Evolutionary conservation across 2,329 filamentous ascomycete species (phyloP).

Genomic region (Geosmithia morbida): DNA sequence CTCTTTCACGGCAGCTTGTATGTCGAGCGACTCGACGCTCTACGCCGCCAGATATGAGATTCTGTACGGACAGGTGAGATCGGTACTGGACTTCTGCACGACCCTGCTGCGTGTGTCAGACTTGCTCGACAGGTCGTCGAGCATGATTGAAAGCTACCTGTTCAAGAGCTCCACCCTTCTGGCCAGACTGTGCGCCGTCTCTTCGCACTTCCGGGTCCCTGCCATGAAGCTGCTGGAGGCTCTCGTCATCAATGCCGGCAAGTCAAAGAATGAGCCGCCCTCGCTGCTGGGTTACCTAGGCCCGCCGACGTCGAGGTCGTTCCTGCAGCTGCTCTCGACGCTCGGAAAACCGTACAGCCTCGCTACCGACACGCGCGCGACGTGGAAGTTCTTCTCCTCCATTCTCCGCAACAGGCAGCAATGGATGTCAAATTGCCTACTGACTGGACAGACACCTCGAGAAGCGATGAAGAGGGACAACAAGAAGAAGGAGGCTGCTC

Average conservation of each 20-base stretch:
- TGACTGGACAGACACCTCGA: slow-evolving; percentile 76
- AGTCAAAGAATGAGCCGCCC: slow-evolving; percentile 60
- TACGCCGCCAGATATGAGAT: slow-evolving; percentile 39
- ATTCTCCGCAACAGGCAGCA: slow-evolving; percentile 85
- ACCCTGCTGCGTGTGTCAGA: slow-evolving; percentile 57
- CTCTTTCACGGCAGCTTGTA: slow-evolving; percentile 38
- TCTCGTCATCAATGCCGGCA: slow-evolving; percentile 56
- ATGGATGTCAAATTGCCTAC: slow-evolving; percentile 87
- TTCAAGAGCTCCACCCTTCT: slow-evolving; percentile 70
- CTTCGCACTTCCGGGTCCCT: slow-evolving; percentile 49
- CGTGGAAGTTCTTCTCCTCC: slow-evolving; percentile 77
- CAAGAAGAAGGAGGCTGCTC: slow-evolving; percentile 32
- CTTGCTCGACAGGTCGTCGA: slow-evolving; percentile 45
- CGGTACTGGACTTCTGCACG: slow-evolving; percentile 51
- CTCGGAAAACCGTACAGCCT: slow-evolving; percentile 64
- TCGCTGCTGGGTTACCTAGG: slow-evolving; percentile 87
- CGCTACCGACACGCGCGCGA: slow-evolving; percentile 45
- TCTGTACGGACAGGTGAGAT: slow-evolving; percentile 46
- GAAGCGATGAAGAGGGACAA: slow-evolving; percentile 47
- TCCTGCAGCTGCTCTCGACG: slow-evolving; percentile 63
- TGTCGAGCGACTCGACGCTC: slow-evolving; percentile 44
- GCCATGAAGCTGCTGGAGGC: slow-evolving; percentile 58
- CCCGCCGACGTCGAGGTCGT: slow-evolving; percentile 66
- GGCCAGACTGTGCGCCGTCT: slow-evolving; percentile 59
- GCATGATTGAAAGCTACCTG: slow-evolving; percentile 59